Evolutionary conservation across 73 alveolate species (phyloP).

Genomic region (Tetrahymena malaccensis): DNA sequence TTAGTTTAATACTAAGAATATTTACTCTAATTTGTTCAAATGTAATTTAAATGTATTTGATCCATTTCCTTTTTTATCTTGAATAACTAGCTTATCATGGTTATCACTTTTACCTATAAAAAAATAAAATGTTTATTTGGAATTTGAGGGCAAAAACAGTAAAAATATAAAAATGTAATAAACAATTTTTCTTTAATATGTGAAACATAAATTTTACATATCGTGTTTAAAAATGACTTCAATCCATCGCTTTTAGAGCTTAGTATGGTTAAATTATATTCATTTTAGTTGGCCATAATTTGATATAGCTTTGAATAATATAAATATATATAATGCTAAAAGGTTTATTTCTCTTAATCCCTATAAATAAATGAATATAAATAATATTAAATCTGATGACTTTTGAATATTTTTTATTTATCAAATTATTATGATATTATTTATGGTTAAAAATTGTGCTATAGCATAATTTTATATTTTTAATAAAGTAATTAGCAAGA

Average conservation of each 20-base stretch:
- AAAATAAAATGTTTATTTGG: neutral
- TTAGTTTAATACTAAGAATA: neutral
- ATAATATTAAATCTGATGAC: neutral
- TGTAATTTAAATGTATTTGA: neutral
- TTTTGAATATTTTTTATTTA: neutral
- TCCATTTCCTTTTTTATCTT: neutral
- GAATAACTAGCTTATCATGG: neutral
- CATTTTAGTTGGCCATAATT: neutral
- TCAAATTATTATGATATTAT: neutral
- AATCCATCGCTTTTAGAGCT: neutral
- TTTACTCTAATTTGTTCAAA: neutral
- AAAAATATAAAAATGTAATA: neutral
- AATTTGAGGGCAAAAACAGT: too few species aligned
- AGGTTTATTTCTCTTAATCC: neutral
- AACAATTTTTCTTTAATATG: neutral
- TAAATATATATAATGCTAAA: neutral
- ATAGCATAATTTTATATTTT: neutral
- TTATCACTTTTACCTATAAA: neutral
- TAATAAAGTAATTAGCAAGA: neutral
- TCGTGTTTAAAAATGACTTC: neutral
- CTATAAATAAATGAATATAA: neutral
- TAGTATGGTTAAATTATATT: neutral
- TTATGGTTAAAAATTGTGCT: neutral
- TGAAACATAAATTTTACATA: neutral
- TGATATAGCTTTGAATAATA: neutral